Base-by-base conservation (phyloP, 306 rosid genomes). In the Sechiopsis laciniata region DNA sequence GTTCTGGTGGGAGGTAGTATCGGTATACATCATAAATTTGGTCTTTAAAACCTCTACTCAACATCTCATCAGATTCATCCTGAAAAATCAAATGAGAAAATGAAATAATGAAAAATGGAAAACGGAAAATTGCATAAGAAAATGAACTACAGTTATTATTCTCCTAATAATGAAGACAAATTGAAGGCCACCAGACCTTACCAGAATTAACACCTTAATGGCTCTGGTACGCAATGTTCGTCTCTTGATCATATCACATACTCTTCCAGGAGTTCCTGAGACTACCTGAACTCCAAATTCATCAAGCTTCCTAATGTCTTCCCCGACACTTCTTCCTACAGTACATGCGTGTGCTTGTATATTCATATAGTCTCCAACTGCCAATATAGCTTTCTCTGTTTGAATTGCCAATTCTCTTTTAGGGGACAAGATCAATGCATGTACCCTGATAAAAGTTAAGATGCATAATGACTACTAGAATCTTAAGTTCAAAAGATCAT, bases 21-120 rank as follows among this genome's bases (percentile, higher is more conserved):
- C 99, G 86, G 74, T 95, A 95, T 19, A 95, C 95, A 77, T 95
- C 99, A 46, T 95, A 95, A 77, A 95, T 95, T 81, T 95, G 99
- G 82, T 95, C 99, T 84, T 95, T 95, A 83, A 91, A 95, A 22
- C 99, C 99, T 82, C 99, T 85, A 83, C 99, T 95, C 92, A 95
- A 78, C 99, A 95, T 95, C 76, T 95, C 99, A 85, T 95, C 99
- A 55, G 96, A 95, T 78, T 95, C 99, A 63, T 95, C 99, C 99
- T 94, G 88, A 55, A 73, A 20, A 26, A 54, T 16, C 6, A 6
- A 12, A 70, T 19, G 35, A 64, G 55, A 26, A 26, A 14, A 17
- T 35, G 10, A 11, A 16, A 55, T 72, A 7, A 10, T 37, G 42
- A 4, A n/a, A n/a, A n/a, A n/a, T n/a, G n/a, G n/a, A 19, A 2